Conservation (phyloP, 108 stramenopile genomes). For the Skeletonema potamos region DNA sequence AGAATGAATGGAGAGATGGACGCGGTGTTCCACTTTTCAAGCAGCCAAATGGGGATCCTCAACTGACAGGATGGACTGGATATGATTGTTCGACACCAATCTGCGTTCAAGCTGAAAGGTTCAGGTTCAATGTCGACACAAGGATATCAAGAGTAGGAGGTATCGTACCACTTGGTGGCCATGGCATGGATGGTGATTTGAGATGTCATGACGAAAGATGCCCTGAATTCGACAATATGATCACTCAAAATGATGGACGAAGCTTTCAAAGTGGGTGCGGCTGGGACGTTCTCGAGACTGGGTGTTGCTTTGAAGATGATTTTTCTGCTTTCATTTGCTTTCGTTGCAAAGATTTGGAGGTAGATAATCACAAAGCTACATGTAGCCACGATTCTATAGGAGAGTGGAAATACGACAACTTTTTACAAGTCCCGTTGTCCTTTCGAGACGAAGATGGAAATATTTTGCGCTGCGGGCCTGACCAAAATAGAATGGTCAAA, state of each 20-base stretch:
- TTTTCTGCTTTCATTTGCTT: constrained; percentile 23
- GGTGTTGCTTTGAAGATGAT: constrained; percentile 59
- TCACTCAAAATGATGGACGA: constrained; percentile 55
- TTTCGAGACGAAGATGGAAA: constrained; percentile 25
- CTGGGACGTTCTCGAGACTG: constrained; percentile 71
- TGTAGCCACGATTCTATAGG: constrained; percentile 19
- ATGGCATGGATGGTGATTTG: constrained; percentile 52
- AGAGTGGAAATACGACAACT: constrained; percentile 18
- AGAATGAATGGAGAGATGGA: constrained; percentile 64
- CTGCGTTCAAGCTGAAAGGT: constrained; percentile 78
- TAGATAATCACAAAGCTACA: constrained; percentile 27
- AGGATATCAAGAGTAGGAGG: constrained; percentile 7
- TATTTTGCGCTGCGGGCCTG: constrained; percentile 47
- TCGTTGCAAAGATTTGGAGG: constrained; percentile 29
- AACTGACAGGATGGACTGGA: constrained; percentile 88
- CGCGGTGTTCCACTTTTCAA: constrained; percentile 71
- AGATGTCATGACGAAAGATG: constrained; percentile 52
- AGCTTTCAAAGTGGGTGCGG: constrained; percentile 83
- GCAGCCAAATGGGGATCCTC: constrained; percentile 73
- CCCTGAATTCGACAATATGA: constrained; percentile 47
- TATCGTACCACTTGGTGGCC: constrained; percentile 58
- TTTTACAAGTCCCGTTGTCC: constrained; percentile 20
- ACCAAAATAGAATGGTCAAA: constrained; percentile 24
- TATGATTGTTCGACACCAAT: constrained; percentile 79
- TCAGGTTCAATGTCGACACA: constrained; percentile 52